Percentiles rank a stretch among this genome's conserved stretches.
phyloP scores from a whole-genome alignment of 1,284 basidiomycete species.

The Ceratobasidium sp. region DNA sequence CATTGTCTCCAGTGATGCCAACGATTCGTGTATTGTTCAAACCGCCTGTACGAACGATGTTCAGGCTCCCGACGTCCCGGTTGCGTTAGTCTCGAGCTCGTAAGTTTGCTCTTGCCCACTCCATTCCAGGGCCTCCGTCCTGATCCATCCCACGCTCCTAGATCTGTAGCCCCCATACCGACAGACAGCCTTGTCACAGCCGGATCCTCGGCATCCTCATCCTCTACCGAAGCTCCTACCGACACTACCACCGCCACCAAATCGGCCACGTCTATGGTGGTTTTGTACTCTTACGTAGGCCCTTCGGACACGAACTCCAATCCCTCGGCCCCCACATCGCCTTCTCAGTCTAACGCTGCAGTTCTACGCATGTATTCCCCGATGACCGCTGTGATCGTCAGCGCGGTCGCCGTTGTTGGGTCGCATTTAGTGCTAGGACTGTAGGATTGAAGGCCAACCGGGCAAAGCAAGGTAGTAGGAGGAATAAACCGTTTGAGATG shows the following conservation, averaged over 20 bases:
- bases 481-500: not conserved
- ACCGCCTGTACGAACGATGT: conserved; percentile 20
- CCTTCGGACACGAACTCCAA: not conserved
- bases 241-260: not conserved
- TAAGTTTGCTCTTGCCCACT: not conserved
- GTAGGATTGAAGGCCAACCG: not conserved
- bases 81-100: conserved; percentile 21
- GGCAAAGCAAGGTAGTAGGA: not conserved
- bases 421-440: conserved; percentile 7
- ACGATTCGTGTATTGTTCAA: conserved; percentile 37
- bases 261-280: conserved; percentile 14
- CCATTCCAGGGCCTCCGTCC: not conserved
- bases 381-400: not conserved
- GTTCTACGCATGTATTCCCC: not conserved
- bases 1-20: conserved; percentile 30
- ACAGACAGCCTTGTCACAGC: conserved; percentile 38
- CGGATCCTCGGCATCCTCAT: conserved; percentile 4
- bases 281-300: conserved; percentile 23
- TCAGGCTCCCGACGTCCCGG: conserved; percentile 27
- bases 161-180: conserved; percentile 9
- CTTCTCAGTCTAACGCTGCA: conserved; percentile 17
- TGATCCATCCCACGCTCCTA: not conserved
- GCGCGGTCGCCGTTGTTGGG: conserved; percentile 14
- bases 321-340: not conserved
- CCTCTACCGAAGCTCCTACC: not conserved